Evolutionary conservation across 495 filamentous ascomycete species (phyloP), one percentile per base, ranked within the genome.

Genomic region (Penicillium crystallinum): DNA sequence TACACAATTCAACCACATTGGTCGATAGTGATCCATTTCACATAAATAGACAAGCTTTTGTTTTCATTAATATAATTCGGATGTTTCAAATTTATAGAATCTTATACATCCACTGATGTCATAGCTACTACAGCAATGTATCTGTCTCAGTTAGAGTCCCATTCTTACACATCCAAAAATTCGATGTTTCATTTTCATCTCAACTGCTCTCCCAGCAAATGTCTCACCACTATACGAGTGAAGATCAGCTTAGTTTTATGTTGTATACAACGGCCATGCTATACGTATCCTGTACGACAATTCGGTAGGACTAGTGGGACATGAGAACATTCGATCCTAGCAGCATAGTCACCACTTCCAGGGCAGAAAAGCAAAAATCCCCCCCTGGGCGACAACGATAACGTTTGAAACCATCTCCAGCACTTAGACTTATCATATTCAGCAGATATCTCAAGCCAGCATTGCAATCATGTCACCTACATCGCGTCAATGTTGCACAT

Each of bases 261-360:
- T 14, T 27, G 47, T 22, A 31, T 2, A 25, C 27, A 40, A 41
- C 14, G 25, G 27, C 9, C n/a, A 23, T 34, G 37, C 14, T 34
- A 33, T 49, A 46, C 27, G 15, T 12, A 35, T 29, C 5, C 11
- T 42, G 61, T 64, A 43, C 21, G 27, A 64, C 61, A 43, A 45
- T 19, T 12, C 0, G n/a, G 45, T 47, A 29, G 48, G 49, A 54
- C 35, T 18, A 29, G 53, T 38, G 55, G 57, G 30, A 57, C 55
- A 37, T 34, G 36, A 29, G 1, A 17, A 18, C 37, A 41, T 34
- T 46, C 30, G 37, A 54, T 9, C 12, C 27, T 4, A 21, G 10
- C 38, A n/a, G 14, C n/a, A 12, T 9, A 18, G 7, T 2, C 6
- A 31, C 18, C 18, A 18, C 2, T 31, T 30, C 36, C 27, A 38